These are phyloP conservation scores for Loxodes magnus DNA, from an alignment of 73 alveolate genomes.

Conservation along the genomic window DNA sequence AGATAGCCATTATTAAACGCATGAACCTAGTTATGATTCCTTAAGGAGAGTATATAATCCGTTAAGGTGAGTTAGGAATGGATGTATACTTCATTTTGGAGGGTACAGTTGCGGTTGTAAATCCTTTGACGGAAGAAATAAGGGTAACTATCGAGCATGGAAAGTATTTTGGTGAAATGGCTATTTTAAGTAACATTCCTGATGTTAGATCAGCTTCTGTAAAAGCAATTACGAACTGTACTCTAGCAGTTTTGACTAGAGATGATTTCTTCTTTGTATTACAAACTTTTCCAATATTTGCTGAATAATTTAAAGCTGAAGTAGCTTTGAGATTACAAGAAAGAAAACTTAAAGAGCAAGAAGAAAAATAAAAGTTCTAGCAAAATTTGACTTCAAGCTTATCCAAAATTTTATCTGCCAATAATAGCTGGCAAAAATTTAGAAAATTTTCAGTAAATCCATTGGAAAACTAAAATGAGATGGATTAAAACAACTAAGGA, in stretches of 20 bases:
- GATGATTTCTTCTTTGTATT: constrained; percentile 29
- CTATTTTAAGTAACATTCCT: constrained; percentile 1
- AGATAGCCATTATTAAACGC: constrained; percentile 16
- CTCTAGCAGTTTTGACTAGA: constrained; percentile 28
- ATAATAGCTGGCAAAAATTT: too few species aligned
- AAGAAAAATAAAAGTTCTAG: too few species aligned
- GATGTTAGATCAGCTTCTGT: constrained; percentile 17
- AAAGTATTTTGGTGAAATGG: constrained; percentile 18
- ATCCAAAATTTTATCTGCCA: too few species aligned
- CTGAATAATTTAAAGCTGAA: constrained; percentile 4
- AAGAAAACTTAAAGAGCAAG: too few species aligned
- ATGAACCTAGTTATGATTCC: constrained; percentile 21
- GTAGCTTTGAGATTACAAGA: constrained; percentile 18
- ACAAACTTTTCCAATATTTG: constrained; percentile 30
- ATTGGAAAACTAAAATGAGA: too few species aligned
- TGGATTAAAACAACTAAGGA: too few species aligned
- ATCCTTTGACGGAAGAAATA: constrained; percentile 10
- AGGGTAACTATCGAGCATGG: constrained; percentile 34
- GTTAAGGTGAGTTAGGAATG: constrained; percentile 38
- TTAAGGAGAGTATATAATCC: constrained; percentile 28
- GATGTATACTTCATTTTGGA: constrained; percentile 42
- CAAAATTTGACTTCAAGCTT: too few species aligned
- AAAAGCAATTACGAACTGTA: constrained; percentile 17
- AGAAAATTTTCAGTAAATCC: too few species aligned
- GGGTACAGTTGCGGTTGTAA: constrained; percentile 27